These are phyloP conservation scores for Angomonas deanei DNA, from an alignment of 208 protist genomes.

Conservation along the genomic window DNA sequence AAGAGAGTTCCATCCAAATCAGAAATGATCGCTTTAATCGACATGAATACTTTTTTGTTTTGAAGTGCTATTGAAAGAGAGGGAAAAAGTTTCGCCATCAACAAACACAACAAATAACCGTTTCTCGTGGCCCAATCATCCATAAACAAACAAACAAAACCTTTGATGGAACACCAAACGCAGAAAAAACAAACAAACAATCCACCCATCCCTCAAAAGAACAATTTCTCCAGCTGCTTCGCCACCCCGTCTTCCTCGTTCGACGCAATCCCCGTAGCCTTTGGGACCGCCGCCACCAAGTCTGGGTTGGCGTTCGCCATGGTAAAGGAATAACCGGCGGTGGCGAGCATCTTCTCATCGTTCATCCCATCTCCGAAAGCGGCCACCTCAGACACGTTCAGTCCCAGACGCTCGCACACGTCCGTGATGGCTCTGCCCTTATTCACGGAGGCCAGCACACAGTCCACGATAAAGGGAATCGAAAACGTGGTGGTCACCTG, in stretches of 20 bases:
- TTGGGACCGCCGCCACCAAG: slow-evolving; percentile 26
- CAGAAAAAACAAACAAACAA: too few species aligned
- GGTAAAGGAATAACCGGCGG: slow-evolving; percentile 38
- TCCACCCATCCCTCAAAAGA: slow-evolving; percentile 11
- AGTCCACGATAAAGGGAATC: slow-evolving; percentile 19
- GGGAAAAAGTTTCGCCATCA: too few species aligned
- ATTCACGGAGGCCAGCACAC: slow-evolving; percentile 11
- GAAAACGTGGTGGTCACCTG: slow-evolving; percentile 12
- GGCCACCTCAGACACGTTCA: slow-evolving; percentile 8
- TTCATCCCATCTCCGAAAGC: slow-evolving; percentile 79
- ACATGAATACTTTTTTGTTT: too few species aligned
- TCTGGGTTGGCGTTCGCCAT: slow-evolving; percentile 47
- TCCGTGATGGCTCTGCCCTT: slow-evolving; percentile 22
- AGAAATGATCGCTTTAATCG: slow-evolving; percentile 40
- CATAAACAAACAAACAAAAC: too few species aligned
- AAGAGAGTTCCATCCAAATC: slow-evolving; percentile 77
- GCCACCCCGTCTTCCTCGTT: slow-evolving; percentile 62
- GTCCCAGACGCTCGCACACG: slow-evolving; percentile 13
- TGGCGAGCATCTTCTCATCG: slow-evolving; percentile 47
- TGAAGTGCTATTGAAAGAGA: too few species aligned
- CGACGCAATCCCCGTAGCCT: slow-evolving; percentile 34
- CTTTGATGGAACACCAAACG: too few species aligned
- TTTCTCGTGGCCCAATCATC: too few species aligned
- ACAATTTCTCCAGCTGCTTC: slow-evolving; percentile 60
- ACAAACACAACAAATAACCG: too few species aligned